These are phyloP conservation scores for Ophiosphaerella herpotricha DNA, from an alignment of 2,329 filamentous ascomycete genomes.

Conservation along the genomic window DNA sequence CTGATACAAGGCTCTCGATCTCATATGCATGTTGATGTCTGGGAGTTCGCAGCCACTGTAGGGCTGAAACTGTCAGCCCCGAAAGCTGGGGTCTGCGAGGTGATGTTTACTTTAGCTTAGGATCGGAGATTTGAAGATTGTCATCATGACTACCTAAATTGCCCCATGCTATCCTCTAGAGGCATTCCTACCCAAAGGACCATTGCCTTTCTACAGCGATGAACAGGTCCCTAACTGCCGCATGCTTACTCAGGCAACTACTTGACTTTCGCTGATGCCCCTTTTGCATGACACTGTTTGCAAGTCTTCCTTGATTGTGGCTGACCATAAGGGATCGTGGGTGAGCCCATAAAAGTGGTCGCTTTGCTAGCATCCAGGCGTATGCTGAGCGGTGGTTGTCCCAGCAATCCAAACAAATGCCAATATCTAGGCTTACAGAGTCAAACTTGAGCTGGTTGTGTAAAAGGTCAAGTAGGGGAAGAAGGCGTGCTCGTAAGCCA, in stretches of 20 bases:
- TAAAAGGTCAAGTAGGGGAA: slow-evolving; percentile 69
- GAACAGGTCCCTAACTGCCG: slow-evolving; percentile 45
- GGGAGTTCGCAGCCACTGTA: not conserved
- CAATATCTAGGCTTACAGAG: slow-evolving; percentile 43
- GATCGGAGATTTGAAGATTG: not conserved
- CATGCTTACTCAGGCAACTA: slow-evolving; percentile 39
- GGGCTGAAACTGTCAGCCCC: not conserved
- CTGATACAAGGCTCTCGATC: no score
- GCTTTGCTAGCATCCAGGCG: slow-evolving; percentile 52
- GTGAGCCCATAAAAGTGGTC: slow-evolving; percentile 50
- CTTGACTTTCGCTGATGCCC: slow-evolving; percentile 28
- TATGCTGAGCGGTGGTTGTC: slow-evolving; percentile 43
- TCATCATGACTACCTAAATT: slow-evolving; percentile 2
- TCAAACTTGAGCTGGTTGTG: slow-evolving; percentile 49
- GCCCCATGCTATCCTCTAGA: slow-evolving; percentile 7
- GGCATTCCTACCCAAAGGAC: slow-evolving; percentile 27
- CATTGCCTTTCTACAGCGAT: slow-evolving; percentile 46
- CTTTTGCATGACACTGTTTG: slow-evolving; percentile 18
- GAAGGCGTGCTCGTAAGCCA: slow-evolving; percentile 67
- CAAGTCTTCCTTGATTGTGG: slow-evolving; percentile 13
- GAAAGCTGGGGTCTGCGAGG: not conserved
- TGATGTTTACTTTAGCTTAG: not conserved
- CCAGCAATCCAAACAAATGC: slow-evolving; percentile 55
- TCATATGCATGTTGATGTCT: not conserved
- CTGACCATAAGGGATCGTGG: slow-evolving; percentile 23